phyloP scores from a whole-genome alignment of 2,329 filamentous ascomycete species.

The Arthroderma sp. region DNA sequence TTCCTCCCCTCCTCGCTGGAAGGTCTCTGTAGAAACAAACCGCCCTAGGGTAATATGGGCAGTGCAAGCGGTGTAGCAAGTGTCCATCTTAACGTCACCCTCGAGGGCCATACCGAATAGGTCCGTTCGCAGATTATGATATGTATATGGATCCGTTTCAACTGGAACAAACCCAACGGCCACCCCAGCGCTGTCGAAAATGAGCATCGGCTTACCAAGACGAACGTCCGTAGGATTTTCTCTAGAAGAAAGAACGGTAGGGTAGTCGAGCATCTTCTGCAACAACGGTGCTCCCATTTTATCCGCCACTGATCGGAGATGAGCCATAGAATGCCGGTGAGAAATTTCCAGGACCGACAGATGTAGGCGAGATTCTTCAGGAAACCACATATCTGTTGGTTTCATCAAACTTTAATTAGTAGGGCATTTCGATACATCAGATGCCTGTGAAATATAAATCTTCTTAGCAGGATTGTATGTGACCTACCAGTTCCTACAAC shows the following conservation, averaged over 20 bases:
- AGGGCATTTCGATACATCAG: no score
- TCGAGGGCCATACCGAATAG: slow-evolving; percentile 3
- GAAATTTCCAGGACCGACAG: slow-evolving; percentile 6
- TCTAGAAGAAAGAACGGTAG: neutral
- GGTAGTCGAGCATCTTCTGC: slow-evolving; percentile 5
- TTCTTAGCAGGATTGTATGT: neutral
- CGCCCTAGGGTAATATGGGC: slow-evolving; percentile 6
- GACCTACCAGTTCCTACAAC: slow-evolving; percentile 4
- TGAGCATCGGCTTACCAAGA: slow-evolving; percentile 6
- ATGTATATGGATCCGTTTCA: slow-evolving; percentile 2
- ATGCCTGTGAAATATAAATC: no score
- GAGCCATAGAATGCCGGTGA: slow-evolving; percentile 6
- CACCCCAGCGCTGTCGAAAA: slow-evolving; percentile 6
- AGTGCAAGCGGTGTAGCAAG: slow-evolving; percentile 8
- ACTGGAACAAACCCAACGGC: slow-evolving; percentile 5
- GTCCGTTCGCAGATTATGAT: slow-evolving; percentile 6
- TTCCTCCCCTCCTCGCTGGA: slow-evolving; percentile 1
- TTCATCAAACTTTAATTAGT: no score
- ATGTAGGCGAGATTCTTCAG: slow-evolving; percentile 4
- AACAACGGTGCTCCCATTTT: slow-evolving; percentile 2
- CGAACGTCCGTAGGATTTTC: neutral
- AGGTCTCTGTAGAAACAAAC: slow-evolving; percentile 3
- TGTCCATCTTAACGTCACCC: slow-evolving; percentile 4
- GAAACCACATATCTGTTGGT: slow-evolving; percentile 7
- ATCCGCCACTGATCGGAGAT: slow-evolving; percentile 3